These are phyloP conservation scores for Yamadazyma atmosphaerica DNA, from an alignment of 1,139 yeast species.

Conservation along the genomic window DNA sequence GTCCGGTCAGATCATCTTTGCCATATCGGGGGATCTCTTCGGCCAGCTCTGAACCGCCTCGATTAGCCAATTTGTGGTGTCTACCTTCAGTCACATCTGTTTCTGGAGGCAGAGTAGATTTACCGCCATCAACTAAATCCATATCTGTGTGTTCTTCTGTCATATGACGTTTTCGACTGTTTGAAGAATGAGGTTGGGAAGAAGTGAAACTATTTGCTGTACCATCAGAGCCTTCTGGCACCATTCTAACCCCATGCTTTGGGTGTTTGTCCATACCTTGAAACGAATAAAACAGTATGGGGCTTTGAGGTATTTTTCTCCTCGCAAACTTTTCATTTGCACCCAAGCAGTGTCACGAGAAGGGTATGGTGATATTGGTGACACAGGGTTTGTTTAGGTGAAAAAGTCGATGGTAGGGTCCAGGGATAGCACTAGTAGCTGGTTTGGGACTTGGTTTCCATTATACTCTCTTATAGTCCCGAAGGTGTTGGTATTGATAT, in stretches of 20 bases:
- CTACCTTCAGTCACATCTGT: not conserved
- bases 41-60: not conserved
- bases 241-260: not conserved
- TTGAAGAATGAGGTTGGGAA: not conserved
- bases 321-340: constrained; percentile 1
- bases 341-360: too few species aligned
- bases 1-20: not conserved
- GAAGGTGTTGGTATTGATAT: too few species aligned
- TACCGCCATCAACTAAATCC: too few species aligned
- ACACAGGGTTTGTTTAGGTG: too few species aligned
- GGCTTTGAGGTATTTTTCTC: not conserved
- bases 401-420: too few species aligned
- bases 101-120: too few species aligned
- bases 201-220: not conserved
- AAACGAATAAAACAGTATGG: not conserved
- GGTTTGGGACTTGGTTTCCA: too few species aligned
- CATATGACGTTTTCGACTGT: constrained; percentile 1
- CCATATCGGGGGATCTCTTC: not conserved
- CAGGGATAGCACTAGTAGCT: too few species aligned
- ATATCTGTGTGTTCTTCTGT: not conserved
- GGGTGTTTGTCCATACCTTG: not conserved
- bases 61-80: not conserved
- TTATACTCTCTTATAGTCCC: too few species aligned
- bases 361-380: not conserved
- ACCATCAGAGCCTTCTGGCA: not conserved